phyloP scores from a whole-genome alignment of 805 yeast species.

The Cyberlindnera sargentensis region DNA sequence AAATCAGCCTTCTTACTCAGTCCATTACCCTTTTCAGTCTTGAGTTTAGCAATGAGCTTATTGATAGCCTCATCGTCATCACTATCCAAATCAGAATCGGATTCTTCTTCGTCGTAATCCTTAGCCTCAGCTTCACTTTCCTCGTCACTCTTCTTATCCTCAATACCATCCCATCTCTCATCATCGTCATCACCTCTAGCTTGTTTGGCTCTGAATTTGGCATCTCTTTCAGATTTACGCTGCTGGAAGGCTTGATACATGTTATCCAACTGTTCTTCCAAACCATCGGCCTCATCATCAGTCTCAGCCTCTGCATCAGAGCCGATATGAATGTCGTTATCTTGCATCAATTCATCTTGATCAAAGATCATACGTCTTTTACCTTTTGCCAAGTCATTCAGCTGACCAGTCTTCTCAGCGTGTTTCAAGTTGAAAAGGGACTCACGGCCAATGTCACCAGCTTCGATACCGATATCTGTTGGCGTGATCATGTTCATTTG shows the following conservation, averaged over 20 bases:
- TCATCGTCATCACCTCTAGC: conserved; percentile 74
- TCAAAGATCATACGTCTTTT: conserved; percentile 56
- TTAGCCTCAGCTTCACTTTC: conserved; percentile 29
- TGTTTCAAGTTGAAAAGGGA: conserved; percentile 72
- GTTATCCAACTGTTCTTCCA: conserved; percentile 76
- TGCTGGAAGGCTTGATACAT: conserved; percentile 74
- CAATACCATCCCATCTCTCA: conserved; percentile 73
- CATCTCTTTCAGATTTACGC: conserved; percentile 58
- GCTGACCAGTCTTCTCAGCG: conserved; percentile 85
- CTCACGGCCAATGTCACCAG: conserved; percentile 72
- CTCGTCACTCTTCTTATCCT: conserved; percentile 36
- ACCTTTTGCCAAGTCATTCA: conserved; percentile 69
- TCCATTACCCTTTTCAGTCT: conserved; percentile 35
- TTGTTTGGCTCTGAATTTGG: conserved; percentile 59
- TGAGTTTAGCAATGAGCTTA: conserved; percentile 48
- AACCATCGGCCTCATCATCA: conserved; percentile 52
- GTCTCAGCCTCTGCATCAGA: conserved; percentile 35
- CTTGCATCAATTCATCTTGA: conserved; percentile 46
- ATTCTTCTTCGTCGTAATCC: conserved; percentile 37
- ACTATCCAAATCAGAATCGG: conserved; percentile 36
- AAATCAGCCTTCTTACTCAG: conserved; percentile 35
- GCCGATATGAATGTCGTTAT: conserved; percentile 50
- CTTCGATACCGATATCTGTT: conserved; percentile 88
- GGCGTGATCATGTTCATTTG: conserved; percentile 96
- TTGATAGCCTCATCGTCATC: conserved; percentile 71